Conservation (phyloP, 805 yeast genomes). For the Komagataella mondaviorum region DNA sequence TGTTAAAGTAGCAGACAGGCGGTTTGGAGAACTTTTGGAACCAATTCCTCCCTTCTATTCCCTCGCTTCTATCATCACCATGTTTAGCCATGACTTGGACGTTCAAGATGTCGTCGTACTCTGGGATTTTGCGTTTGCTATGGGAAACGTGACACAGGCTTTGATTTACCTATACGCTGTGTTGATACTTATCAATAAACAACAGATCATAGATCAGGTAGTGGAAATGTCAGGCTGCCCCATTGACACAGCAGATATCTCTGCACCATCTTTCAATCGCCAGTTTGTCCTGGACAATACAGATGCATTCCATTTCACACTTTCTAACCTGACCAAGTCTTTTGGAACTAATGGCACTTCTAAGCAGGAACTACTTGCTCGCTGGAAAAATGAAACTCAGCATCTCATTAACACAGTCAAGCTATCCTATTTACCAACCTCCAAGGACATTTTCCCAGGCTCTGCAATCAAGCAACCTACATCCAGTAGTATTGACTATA, state of each 20-base stretch:
- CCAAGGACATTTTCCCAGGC: neutral
- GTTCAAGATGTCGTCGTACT: slow-evolving; percentile 37
- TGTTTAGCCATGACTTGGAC: slow-evolving; percentile 56
- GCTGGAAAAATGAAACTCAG: neutral
- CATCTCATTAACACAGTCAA: neutral
- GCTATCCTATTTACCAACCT: neutral
- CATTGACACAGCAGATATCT: slow-evolving; percentile 5
- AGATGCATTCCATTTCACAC: neutral
- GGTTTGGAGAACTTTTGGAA: slow-evolving; percentile 25
- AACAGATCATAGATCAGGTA: slow-evolving; percentile 23
- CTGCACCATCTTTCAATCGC: slow-evolving; percentile 3
- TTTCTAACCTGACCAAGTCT: neutral
- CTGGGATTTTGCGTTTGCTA: slow-evolving; percentile 56
- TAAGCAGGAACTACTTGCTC: neutral
- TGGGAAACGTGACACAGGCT: slow-evolving; percentile 33
- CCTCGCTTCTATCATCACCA: slow-evolving; percentile 63
- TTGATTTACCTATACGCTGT: slow-evolving; percentile 52
- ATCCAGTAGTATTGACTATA: neutral
- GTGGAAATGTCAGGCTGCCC: slow-evolving; percentile 13
- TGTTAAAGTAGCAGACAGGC: slow-evolving; percentile 32
- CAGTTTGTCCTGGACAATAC: neutral
- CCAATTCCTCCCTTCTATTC: slow-evolving; percentile 47
- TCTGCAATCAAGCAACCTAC: neutral
- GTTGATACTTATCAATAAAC: slow-evolving; percentile 31
- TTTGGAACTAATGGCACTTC: neutral